Base-by-base conservation (phyloP, 345 rosid genomes). In the Luvunga scandens region DNA sequence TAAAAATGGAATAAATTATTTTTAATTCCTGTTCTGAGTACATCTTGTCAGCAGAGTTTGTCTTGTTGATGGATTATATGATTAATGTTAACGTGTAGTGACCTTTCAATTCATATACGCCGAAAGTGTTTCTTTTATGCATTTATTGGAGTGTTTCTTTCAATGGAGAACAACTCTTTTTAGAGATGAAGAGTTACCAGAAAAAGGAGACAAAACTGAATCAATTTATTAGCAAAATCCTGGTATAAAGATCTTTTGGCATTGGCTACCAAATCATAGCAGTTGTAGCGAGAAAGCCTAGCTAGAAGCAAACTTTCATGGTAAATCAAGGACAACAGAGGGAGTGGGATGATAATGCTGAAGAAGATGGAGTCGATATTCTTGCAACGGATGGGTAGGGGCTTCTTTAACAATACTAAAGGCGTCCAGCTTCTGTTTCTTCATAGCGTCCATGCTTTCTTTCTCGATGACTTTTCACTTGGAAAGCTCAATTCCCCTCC, bases 121-220 rank as follows among this genome's bases (percentile, higher is more conserved):
- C 28, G 12, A 19, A 31, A 27, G n/a, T 60, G 34, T 71, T 25
- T 56, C 31, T 31, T 59, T n/a, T 3, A 8, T 75, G 76, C 77
- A 36, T 59, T 69, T 30, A 53, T 67, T 66, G 38, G 14, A 75
- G 19, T 10, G 14, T 42, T 42, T 10, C 50, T 42, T 42, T 42
- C 50, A 42, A 12, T 12, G 50, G 50, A 12, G 50, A 42, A 42
- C 0, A 34, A 42, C 50, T 42, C 1, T 65, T 84, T 80, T 3
- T 64, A 74, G 16, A 82, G 83, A 74, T 82, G 86, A 66, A 80
- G 83, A 6, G 80, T 83, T 2, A 73, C 69, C 6, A 79, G 6
- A 60, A 71, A 77, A 53, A 81, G 75, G 38, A 86, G 70, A 4
- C 36, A 48, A 28, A 83, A 42, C 22, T 13, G 75, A 13, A 76